Conservation (phyloP, 1,139 yeast species). For the Diutina mesorugosa region DNA sequence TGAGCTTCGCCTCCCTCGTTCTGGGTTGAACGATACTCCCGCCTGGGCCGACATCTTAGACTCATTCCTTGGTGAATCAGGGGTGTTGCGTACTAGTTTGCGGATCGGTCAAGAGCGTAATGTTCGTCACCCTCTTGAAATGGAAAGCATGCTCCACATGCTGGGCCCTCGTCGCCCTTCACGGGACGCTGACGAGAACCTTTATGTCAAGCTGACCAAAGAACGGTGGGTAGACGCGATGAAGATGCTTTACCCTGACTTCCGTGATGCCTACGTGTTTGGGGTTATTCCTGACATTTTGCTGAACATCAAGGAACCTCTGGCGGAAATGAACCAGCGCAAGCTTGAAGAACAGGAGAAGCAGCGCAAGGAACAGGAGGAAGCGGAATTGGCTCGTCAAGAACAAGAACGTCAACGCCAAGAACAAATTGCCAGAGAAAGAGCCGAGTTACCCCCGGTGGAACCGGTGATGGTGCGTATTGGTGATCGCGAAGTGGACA, state of each 20-base stretch:
- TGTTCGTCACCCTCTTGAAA: background rate
- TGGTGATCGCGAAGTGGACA: conserved; percentile 73
- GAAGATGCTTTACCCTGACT: background rate
- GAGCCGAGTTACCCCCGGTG: conserved; percentile 7
- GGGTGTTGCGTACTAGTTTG: background rate
- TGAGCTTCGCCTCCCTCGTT: background rate
- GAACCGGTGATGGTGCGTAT: conserved; percentile 60
- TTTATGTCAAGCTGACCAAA: conserved; percentile 1
- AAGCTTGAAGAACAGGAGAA: conserved; percentile 12
- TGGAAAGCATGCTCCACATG: background rate
- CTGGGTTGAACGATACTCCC: background rate
- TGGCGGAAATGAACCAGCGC: background rate
- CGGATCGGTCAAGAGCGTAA: background rate
- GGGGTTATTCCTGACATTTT: background rate
- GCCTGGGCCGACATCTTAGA: background rate
- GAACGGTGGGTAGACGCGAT: conserved; percentile 1
- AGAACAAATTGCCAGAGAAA: conserved; percentile 5
- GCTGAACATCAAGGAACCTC: background rate
- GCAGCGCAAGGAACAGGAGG: conserved; percentile 17
- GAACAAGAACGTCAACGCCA: conserved; percentile 26
- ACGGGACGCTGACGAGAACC: background rate
- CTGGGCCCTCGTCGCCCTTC: background rate
- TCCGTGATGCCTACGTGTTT: background rate
- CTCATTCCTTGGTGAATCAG: background rate
- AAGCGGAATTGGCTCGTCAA: conserved; percentile 18